Evolutionary conservation across 371 early-diverging fungal species (phyloP).

Genomic region (Rhizomucor pusillus): DNA sequence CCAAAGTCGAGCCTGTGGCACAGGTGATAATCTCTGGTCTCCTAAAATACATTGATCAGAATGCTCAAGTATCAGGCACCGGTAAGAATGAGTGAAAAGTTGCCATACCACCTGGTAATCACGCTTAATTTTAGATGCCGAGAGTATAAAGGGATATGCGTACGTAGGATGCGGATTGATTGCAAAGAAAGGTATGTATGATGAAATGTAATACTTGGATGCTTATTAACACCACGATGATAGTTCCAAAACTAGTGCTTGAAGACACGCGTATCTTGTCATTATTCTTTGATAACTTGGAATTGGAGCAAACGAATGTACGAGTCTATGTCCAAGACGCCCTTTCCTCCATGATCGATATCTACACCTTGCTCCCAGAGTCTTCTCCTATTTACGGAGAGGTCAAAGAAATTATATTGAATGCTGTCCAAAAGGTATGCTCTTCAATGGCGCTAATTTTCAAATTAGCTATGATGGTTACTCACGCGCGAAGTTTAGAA

Average conservation of each 20-base stretch:
- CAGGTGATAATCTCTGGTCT: slow-evolving; percentile 73
- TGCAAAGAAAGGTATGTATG: slow-evolving; percentile 64
- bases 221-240: not conserved
- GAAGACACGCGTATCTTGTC: slow-evolving; percentile 61
- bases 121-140: slow-evolving; percentile 42
- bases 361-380: slow-evolving; percentile 50
- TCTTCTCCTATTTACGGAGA: slow-evolving; percentile 37
- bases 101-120: not conserved
- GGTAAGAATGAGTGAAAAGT: slow-evolving; percentile 17
- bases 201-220: not conserved
- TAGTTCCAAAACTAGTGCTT: slow-evolving; percentile 65
- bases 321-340: slow-evolving; percentile 81
- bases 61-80: slow-evolving; percentile 35
- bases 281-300: slow-evolving; percentile 68
- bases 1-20: slow-evolving; percentile 62
- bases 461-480: not conserved
- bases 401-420: slow-evolving; percentile 49
- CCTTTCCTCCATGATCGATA: slow-evolving; percentile 75
- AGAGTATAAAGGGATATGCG: slow-evolving; percentile 79
- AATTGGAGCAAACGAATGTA: slow-evolving; percentile 63
- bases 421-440: slow-evolving; percentile 66
- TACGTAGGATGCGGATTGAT: slow-evolving; percentile 81
- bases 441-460: too few relatives aligned
- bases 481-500: slow-evolving; percentile 13
- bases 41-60: slow-evolving; percentile 65